These are phyloP conservation scores for Rubia occidens DNA, from an alignment of 305 asterid genomes.

Conservation along the genomic window DNA sequence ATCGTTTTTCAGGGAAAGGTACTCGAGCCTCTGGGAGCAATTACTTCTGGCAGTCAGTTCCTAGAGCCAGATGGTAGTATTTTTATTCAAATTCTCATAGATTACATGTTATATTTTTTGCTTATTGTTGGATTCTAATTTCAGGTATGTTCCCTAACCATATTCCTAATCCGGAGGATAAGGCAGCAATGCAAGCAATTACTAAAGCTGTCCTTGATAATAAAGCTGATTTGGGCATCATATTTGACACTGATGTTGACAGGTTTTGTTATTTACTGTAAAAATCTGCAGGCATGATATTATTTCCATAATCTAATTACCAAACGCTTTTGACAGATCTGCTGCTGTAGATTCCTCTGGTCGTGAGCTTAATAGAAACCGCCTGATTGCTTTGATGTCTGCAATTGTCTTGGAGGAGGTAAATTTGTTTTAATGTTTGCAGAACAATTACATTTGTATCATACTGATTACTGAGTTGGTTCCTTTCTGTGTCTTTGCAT, in stretches of 20 bases:
- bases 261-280: constrained; percentile 40
- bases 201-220: constrained; percentile 74
- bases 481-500: constrained; percentile 20
- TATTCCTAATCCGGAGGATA: constrained; percentile 97
- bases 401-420: constrained; percentile 96
- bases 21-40: constrained; percentile 93
- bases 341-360: constrained; percentile 98
- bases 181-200: constrained; percentile 89
- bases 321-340: constrained; percentile 45
- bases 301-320: constrained; percentile 15
- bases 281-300: constrained; percentile 4
- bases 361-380: constrained; percentile 80
- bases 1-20: constrained; percentile 70
- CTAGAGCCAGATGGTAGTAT: constrained; percentile 89
- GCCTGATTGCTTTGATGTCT: constrained; percentile 86
- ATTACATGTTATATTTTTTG: constrained; percentile 2
- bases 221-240: constrained; percentile 91
- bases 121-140: constrained; percentile 18
- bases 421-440: constrained; percentile 19
- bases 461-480: constrained; percentile 27
- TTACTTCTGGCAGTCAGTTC: constrained; percentile 92
- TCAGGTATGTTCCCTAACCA: constrained; percentile 94
- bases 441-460: constrained; percentile 12
- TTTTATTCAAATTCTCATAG: constrained; percentile 18
- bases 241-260: constrained; percentile 97